Evolutionary conservation across 2,329 filamentous ascomycete genomes (phyloP).

Genomic region (Arthrobotrys iridis): DNA sequence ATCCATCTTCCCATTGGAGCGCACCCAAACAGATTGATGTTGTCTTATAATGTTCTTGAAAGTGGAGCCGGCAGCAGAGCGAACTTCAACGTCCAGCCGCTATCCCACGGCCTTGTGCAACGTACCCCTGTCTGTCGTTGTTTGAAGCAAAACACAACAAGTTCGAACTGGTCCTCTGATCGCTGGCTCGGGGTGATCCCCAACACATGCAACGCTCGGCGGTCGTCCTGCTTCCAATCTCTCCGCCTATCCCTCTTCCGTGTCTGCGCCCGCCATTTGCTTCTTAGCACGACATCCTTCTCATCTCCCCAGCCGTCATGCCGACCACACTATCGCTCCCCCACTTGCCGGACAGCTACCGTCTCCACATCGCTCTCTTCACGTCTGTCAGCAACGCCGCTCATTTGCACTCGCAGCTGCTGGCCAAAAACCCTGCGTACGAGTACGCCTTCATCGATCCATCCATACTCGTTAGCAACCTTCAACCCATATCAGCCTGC

Average conservation of each 20-base stretch:
- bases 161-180: background rate
- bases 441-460: slow-evolving; percentile 96
- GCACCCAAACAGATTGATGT: no score
- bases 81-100: background rate
- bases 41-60: background rate
- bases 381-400: slow-evolving; percentile 77
- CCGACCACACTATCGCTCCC: slow-evolving; percentile 77
- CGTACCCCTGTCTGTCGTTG: slow-evolving; percentile 12
- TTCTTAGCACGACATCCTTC: background rate
- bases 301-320: slow-evolving; percentile 57
- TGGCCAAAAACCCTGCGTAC: slow-evolving; percentile 83
- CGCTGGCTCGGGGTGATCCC: background rate
- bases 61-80: no score
- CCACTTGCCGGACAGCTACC: slow-evolving; percentile 75
- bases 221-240: no score
- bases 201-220: no score
- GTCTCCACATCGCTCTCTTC: slow-evolving; percentile 80
- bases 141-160: no score
- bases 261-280: background rate
- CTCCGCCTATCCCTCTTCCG: slow-evolving; percentile 21
- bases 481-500: slow-evolving; percentile 72
- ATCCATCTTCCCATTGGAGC: no score
- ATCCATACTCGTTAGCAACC: slow-evolving; percentile 69
- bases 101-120: slow-evolving; percentile 7
- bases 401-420: slow-evolving; percentile 81